Evolutionary conservation across 192 early-diverging fungal genomes (phyloP).

Genomic region (Backusella psychrophila): DNA sequence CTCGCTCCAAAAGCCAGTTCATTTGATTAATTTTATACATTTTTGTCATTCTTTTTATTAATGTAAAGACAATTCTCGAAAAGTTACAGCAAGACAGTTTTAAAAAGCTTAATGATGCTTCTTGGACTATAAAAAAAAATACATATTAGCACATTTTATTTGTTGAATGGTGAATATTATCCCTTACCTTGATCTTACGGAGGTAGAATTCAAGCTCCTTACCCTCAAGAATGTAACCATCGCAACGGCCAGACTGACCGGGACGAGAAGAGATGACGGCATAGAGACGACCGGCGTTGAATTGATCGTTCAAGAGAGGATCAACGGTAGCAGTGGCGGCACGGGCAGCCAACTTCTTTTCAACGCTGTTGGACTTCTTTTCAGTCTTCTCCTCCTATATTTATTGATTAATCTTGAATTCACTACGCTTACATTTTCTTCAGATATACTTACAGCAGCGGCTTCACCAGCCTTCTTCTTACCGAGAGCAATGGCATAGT

Average conservation of each 20-base stretch:
- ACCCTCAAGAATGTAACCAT: conserved; percentile 99
- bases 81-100: neutral
- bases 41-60: neutral
- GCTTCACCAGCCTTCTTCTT: conserved; percentile 72
- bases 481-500: conserved; percentile 90
- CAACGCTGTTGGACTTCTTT: conserved; percentile 88
- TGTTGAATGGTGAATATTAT: conserved; percentile 11
- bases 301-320: conserved; percentile 88
- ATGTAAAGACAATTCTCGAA: neutral
- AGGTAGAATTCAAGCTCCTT: conserved; percentile 99
- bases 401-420: too few relatives aligned
- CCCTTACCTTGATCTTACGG: conserved; percentile 76
- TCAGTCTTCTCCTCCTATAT: conserved; percentile 62
- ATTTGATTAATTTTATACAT: neutral
- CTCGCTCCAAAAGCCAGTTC: neutral
- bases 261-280: conserved; percentile 94
- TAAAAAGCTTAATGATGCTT: conserved; percentile 20
- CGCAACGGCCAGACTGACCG: conserved; percentile 95
- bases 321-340: conserved; percentile 85
- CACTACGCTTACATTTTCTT: too few relatives aligned
- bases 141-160: neutral
- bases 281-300: conserved; percentile 89
- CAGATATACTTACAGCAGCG: conserved; percentile 24
- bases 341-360: conserved; percentile 84
- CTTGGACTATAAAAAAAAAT: conserved; percentile 25